Evolutionary conservation across 1,284 basidiomycete species (phyloP).

Genomic region (Cryptococcus sp.): DNA sequence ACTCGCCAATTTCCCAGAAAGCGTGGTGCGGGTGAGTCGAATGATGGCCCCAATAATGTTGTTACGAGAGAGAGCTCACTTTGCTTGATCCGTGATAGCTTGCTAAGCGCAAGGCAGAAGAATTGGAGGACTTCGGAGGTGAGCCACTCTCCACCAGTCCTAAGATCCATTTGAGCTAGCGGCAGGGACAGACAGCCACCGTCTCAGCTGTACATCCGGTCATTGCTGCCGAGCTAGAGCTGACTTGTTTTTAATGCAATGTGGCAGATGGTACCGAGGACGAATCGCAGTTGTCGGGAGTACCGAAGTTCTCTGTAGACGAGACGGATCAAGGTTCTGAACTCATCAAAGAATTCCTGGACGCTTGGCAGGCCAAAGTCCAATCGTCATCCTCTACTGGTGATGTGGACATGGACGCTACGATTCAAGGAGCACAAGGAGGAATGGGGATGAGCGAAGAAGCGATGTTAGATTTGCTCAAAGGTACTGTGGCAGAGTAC

Average conservation of each 20-base stretch:
- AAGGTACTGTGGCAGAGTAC: constrained; percentile 66
- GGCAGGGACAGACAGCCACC: no score
- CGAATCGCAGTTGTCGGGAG: constrained; percentile 38
- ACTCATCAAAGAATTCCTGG: constrained; percentile 77
- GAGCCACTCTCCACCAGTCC: constrained; percentile 7
- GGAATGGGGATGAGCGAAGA: constrained; percentile 55
- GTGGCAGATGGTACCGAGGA: constrained; percentile 26
- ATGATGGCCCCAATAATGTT: neutral
- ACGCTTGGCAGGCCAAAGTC: constrained; percentile 64
- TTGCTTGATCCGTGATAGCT: constrained; percentile 59
- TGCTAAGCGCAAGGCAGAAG: constrained; percentile 92
- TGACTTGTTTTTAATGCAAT: constrained; percentile 17
- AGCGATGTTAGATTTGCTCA: constrained; percentile 67
- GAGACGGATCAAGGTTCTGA: constrained; percentile 75
- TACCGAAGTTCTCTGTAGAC: constrained; percentile 60
- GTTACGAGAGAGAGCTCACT: neutral
- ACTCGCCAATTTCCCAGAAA: constrained; percentile 92
- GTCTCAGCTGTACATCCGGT: neutral
- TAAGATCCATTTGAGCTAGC: neutral
- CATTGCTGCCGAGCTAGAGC: constrained; percentile 38
- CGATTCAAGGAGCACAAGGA: no score
- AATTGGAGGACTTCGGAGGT: constrained; percentile 88
- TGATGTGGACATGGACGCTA: constrained; percentile 57
- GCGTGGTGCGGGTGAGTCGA: constrained; percentile 74
- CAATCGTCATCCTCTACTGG: constrained; percentile 53